Conservation (phyloP, 1,284 basidiomycete species). For the Puccinia coronata region DNA sequence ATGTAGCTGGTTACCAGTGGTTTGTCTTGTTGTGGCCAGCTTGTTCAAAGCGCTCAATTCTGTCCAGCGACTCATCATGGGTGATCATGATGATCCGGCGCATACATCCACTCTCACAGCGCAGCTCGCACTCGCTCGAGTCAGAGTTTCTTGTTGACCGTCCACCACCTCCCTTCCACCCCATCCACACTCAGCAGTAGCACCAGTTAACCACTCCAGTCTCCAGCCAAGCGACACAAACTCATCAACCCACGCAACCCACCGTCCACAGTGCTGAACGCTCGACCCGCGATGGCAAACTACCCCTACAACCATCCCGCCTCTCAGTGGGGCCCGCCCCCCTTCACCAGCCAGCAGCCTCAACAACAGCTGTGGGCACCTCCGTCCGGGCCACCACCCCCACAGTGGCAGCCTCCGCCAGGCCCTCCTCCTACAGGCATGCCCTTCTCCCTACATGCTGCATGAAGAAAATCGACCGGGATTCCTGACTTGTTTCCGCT, state of each 20-base stretch:
- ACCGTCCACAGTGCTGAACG: not conserved
- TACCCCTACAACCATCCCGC: slow-evolving; percentile 43
- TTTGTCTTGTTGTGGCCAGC: no score
- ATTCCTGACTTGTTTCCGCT: not conserved
- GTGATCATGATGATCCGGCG: no score
- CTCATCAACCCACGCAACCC: not conserved
- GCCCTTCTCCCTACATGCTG: not conserved
- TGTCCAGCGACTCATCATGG: no score
- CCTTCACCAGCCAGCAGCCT: not conserved
- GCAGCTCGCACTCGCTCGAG: no score
- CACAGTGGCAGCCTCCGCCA: slow-evolving; percentile 24
- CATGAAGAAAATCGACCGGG: not conserved
- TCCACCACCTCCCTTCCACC: no score
- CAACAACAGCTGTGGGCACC: slow-evolving; percentile 15
- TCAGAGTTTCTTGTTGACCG: no score
- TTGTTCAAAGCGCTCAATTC: no score
- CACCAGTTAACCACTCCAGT: no score
- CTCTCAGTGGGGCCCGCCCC: slow-evolving; percentile 34
- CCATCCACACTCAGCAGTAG: no score
- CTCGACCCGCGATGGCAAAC: slow-evolving; percentile 46
- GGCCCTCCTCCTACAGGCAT: slow-evolving; percentile 22
- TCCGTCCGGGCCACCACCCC: slow-evolving; percentile 39
- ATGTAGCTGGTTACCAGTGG: no score
- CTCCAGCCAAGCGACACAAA: no score
- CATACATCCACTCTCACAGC: no score